Percentiles rank a stretch among this genome's conserved stretches.
Conservation (phyloP, 2,329 filamentous ascomycete genomes). For the Ceratocystis huliohia region DNA sequence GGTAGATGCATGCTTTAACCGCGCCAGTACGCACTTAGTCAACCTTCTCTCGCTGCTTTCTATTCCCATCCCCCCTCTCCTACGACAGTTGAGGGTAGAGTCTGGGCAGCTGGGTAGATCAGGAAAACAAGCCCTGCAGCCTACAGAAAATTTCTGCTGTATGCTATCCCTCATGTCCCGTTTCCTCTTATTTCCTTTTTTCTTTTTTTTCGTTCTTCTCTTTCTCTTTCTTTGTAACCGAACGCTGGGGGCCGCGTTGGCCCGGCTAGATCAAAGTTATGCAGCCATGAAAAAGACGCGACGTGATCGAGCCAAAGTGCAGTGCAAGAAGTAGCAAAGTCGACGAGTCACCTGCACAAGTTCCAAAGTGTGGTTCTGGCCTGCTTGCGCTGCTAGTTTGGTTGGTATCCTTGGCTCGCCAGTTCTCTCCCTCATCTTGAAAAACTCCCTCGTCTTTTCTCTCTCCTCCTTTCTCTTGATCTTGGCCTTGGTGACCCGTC, state of each 20-base stretch:
- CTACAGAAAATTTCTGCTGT: neutral
- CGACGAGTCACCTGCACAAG: neutral
- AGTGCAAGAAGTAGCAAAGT: neutral
- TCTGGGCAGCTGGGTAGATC: too few relatives aligned
- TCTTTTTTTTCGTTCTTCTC: neutral
- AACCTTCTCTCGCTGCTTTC: too few relatives aligned
- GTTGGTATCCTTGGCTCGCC: neutral
- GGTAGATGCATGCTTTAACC: neutral
- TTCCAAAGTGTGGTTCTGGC: neutral
- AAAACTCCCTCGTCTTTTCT: neutral
- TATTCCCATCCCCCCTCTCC: too few relatives aligned
- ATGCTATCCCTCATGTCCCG: neutral
- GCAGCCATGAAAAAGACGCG: neutral
- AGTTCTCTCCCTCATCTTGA: neutral
- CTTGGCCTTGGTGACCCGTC: neutral
- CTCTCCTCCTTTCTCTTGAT: neutral
- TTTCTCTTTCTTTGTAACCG: neutral
- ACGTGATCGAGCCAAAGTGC: neutral
- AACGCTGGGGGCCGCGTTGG: neutral
- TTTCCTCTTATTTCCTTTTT: neutral
- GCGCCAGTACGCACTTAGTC: neutral
- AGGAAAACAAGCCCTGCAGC: neutral
- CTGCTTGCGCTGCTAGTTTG: neutral
- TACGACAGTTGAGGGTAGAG: too few relatives aligned
- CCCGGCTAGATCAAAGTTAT: neutral